Conservation (phyloP, 148 eudicot species). For the Arctostaphylos glauca region DNA sequence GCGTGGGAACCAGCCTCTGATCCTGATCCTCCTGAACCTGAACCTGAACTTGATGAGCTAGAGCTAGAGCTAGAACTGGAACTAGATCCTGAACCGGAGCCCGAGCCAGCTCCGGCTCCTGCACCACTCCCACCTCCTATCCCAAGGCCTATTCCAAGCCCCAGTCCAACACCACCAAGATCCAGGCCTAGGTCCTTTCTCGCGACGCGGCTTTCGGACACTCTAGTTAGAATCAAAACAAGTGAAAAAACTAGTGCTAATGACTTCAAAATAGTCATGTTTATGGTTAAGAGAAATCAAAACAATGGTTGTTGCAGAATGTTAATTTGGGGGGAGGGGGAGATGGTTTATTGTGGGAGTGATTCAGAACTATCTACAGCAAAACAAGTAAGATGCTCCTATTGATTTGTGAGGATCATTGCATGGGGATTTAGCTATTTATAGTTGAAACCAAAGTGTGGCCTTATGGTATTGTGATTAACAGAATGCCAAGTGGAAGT, state of each 20-base stretch:
- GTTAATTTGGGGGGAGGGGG: background rate
- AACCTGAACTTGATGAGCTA: slow-evolving; percentile 3
- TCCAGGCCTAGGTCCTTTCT: slow-evolving; percentile 31
- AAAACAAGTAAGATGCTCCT: too few relatives aligned
- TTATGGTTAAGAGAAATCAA: background rate
- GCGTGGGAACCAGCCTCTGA: slow-evolving; percentile 19
- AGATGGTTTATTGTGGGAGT: too few relatives aligned
- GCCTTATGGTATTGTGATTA: background rate
- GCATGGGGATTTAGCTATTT: slow-evolving; percentile 19
- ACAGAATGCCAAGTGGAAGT: background rate
- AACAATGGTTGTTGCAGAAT: background rate
- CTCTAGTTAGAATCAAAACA: background rate
- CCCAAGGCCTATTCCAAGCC: slow-evolving; percentile 29
- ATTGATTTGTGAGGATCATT: too few relatives aligned
- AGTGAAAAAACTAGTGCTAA: slow-evolving; percentile 16
- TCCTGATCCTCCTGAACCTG: slow-evolving; percentile 17
- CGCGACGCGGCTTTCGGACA: slow-evolving; percentile 23
- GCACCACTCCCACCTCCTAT: slow-evolving; percentile 15
- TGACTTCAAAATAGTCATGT: slow-evolving; percentile 19
- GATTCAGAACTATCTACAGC: too few relatives aligned
- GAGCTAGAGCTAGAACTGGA: slow-evolving; percentile 45
- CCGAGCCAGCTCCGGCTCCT: slow-evolving; percentile 35
- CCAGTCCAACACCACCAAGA: slow-evolving; percentile 27
- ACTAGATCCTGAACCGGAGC: slow-evolving; percentile 40
- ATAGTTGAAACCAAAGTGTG: slow-evolving; percentile 1